Evolutionary conservation across 306 rosid genomes (phyloP).

Genomic region (Fagus sylvatica): DNA sequence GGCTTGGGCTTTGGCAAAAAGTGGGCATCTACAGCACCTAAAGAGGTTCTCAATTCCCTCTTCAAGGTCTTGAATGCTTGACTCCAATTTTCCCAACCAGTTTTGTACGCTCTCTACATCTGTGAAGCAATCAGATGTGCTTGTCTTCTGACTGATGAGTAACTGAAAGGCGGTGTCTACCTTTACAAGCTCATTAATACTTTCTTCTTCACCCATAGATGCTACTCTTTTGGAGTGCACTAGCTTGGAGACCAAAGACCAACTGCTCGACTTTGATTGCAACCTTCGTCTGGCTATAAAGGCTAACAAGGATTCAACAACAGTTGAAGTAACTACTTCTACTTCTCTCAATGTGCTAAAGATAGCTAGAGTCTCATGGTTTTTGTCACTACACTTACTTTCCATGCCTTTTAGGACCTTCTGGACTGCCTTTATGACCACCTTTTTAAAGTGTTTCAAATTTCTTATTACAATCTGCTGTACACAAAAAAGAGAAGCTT

Average conservation of each 20-base stretch:
- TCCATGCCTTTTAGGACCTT: constrained; percentile 34
- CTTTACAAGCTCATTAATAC: constrained; percentile 36
- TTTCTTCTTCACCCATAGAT: constrained; percentile 16
- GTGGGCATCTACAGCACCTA: background rate
- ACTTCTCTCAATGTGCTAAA: constrained; percentile 33
- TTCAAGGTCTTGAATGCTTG: constrained; percentile 18
- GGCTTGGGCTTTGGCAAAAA: too few species aligned
- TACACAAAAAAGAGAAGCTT: too few species aligned
- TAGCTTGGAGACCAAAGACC: constrained; percentile 43
- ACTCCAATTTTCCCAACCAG: constrained; percentile 1
- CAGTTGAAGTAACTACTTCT: constrained; percentile 27
- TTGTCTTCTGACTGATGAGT: background rate
- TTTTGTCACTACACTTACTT: constrained; percentile 22
- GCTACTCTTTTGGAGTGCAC: constrained; percentile 32
- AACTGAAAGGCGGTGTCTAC: constrained; percentile 1
- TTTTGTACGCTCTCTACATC: background rate
- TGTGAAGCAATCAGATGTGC: background rate
- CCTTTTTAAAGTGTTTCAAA: constrained; percentile 8
- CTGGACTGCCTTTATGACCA: constrained; percentile 41
- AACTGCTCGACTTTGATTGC: constrained; percentile 30
- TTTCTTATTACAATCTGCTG: too few species aligned
- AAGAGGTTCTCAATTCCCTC: constrained; percentile 8
- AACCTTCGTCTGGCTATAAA: constrained; percentile 33
- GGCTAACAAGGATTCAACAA: constrained; percentile 42
- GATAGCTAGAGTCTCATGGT: constrained; percentile 26